Base-by-base conservation (phyloP, 1,139 yeast genomes). In the Magnusiomyces sp. region DNA sequence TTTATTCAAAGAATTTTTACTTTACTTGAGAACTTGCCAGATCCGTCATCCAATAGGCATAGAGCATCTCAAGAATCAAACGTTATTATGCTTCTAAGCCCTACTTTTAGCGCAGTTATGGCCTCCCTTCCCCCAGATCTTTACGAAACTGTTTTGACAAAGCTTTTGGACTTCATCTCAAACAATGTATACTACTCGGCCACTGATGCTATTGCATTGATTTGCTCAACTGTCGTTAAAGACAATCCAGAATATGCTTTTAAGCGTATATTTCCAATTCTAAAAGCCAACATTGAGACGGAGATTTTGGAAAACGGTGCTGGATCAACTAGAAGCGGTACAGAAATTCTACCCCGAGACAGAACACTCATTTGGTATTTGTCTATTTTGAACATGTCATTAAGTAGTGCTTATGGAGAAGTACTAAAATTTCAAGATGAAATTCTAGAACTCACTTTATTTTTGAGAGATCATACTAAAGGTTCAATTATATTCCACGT, bases 271-370 rank as follows among this genome's bases (percentile, higher is more conserved):
- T 73, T 77, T 46, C 68, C 71, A 0, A 61, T 72, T 27, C 66
- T 84, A 29, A 70, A 75, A 47, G 72, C 72, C 1, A 75, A 75
- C 52, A 81, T 90, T 36, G 71, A 72, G 46, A 80, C 77, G 31
- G 96, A 92, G 61, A 73, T 92, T 20, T 72, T 72, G n/a, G 90
- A 83, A 58, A 86, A 90, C 57, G 86, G 82, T 9, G 97, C 97
- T 0, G 97, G 97, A 1, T 70, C 78, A 1, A 71, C 82, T 0
- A 76, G 96, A 61, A 78, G 81, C 17, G 83, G 85, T 0, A 73
- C 77, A 2, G 89, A 83, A 44, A 73, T 85, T 33, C 73, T 81
- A 23, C 88, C 88, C 13, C 74, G 90, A 47, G 98, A 92, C 64
- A 83, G 84, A 44, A 78, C 83, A 11, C 69, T 92, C 14, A 79